Evolutionary conservation across 2,329 filamentous ascomycete genomes (phyloP).

Genomic region (Waltergamsia citrina): DNA sequence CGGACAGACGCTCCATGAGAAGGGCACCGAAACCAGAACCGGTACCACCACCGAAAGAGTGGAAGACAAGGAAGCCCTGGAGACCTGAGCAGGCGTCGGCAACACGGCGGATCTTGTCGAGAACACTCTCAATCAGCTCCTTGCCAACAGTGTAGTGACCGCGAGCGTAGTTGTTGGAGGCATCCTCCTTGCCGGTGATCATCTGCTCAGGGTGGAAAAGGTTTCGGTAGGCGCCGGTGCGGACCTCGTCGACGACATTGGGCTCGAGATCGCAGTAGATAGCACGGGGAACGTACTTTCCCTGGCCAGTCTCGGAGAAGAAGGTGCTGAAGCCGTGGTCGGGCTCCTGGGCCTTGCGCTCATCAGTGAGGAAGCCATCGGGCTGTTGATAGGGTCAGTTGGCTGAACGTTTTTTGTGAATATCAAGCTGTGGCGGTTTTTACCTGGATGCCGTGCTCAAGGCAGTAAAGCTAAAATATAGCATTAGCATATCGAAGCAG

Average conservation of each 20-base stretch:
- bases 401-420: not conserved
- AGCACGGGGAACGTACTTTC: constrained; percentile 97
- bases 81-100: constrained; percentile 97
- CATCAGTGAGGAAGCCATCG: constrained; percentile 96
- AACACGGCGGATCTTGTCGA: constrained; percentile 95
- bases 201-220: constrained; percentile 99
- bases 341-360: constrained; percentile 86
- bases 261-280: constrained; percentile 99
- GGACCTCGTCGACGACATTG: constrained; percentile 98
- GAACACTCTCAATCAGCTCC: constrained; percentile 95
- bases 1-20: constrained; percentile 96
- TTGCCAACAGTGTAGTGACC: constrained; percentile 99
- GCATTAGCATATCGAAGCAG: constrained; percentile 12
- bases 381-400: constrained; percentile 45
- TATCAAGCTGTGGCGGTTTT: constrained; percentile 14
- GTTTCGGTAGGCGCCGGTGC: constrained; percentile 89
- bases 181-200: constrained; percentile 99
- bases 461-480: constrained; percentile 81
- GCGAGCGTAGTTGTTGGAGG: constrained; percentile 99
- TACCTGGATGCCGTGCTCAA: constrained; percentile 99
- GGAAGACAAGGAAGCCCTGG: constrained; percentile 98
- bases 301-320: constrained; percentile 84
- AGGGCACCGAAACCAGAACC: constrained; percentile 97
- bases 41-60: constrained; percentile 98
- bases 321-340: constrained; percentile 99